Base-by-base conservation (phyloP, 768 basidiomycete genomes). In the Leccinellum albellum region DNA sequence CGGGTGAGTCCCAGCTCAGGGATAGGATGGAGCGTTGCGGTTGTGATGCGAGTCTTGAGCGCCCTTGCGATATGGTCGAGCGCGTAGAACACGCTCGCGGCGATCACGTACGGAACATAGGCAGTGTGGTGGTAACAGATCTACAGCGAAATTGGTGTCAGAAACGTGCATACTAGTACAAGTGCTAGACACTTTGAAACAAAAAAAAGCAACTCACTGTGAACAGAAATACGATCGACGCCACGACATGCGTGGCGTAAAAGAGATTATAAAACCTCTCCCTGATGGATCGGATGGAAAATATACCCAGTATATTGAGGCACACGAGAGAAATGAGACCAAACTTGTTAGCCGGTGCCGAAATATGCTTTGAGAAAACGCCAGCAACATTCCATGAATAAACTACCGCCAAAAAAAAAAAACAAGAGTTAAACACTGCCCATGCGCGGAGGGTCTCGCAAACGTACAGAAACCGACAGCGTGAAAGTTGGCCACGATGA, bases 181-280 rank as follows among this genome's bases (percentile, higher is more conserved):
- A 21, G 4, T 4, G 1, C n/a, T n/a, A n/a, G n/a, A n/a, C n/a
- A 17, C 6, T 3, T 17, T 10, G 14, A 20, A 2, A 28, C 28
- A 3, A 6, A 2, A 29, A 24, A 56, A 3, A n/a, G 13, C 21
- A 6, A 72, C 82, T 63, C 68, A 89, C 82, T 2, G 83, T 79
- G 46, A 85, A 78, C 26, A 91, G 68, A 45, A 88, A 55, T 3
- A 82, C 63, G 35, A 82, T 64, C 55, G 84, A 80, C 1, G 80
- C 80, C 33, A 85, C 51, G 44, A 81, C 67, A 70, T 94, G 91
- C 2, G 80, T 80, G n/a, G 73, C 63, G 53, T 82, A 64, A 74
- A 94, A 92, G 42, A 90, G 6, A 59, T 82, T 82, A 70, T 91
- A 90, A 24, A 77, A 82, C 26, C 73, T 77, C 50, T 77, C 74